Percentiles rank a stretch among this genome's conserved stretches.
phyloP scores from a whole-genome alignment of 768 basidiomycete genomes.

The Cubamyces lactineus region DNA sequence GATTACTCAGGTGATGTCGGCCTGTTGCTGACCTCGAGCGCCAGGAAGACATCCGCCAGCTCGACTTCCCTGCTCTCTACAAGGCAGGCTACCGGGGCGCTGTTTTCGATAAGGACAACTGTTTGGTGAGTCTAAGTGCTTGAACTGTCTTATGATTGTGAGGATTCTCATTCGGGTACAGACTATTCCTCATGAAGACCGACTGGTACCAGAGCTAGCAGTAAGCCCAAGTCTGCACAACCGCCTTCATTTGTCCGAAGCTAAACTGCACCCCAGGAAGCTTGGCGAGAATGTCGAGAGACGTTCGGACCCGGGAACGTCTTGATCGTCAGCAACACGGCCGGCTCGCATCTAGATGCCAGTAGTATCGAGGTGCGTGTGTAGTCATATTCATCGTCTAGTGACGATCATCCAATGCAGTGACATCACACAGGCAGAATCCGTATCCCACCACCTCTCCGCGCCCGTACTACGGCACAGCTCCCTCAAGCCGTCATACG shows the following conservation, averaged over 20 bases:
- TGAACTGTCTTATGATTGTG: no score
- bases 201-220: constrained; percentile 73
- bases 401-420: no score
- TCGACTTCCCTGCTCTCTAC: constrained; percentile 75
- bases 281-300: constrained; percentile 74
- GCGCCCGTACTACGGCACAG: constrained; percentile 84
- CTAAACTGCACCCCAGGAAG: constrained; percentile 45
- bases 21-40: constrained; percentile 16
- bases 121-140: no score
- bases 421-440: constrained; percentile 69
- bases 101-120: constrained; percentile 98
- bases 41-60: constrained; percentile 77
- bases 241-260: background rate
- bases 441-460: constrained; percentile 73
- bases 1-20: background rate
- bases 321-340: constrained; percentile 93
- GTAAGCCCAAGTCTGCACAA: constrained; percentile 40
- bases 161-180: constrained; percentile 35
- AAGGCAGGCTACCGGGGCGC: constrained; percentile 84
- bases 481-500: constrained; percentile 77
- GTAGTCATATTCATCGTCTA: no score
- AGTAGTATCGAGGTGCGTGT: constrained; percentile 75
- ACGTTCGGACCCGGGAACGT: constrained; percentile 81
- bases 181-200: constrained; percentile 83
- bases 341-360: constrained; percentile 77